Evolutionary conservation across 2,329 filamentous ascomycete genomes (phyloP), one percentile per base, ranked within the genome.

Genomic region (Scedosporium dehoogii): DNA sequence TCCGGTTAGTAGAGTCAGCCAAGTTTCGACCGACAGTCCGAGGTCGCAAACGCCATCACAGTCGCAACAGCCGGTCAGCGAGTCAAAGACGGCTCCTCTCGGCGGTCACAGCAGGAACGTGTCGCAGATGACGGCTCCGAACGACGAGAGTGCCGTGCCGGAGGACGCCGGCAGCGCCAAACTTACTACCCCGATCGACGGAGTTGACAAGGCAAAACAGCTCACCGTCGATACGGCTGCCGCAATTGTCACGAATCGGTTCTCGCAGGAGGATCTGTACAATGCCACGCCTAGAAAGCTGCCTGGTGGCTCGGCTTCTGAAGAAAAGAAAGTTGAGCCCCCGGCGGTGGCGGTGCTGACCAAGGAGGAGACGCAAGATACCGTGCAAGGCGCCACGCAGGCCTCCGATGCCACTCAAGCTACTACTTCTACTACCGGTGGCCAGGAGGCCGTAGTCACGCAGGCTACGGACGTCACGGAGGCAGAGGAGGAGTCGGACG

Each of bases 221-320:
- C 59, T 61, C 16, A 61, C 46, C 6, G 46, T 61, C 16, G 59
- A 61, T 23, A 61, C 59, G 29, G 29, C 38, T 7, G 29, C 29
- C 5, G 48, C 59, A 23, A 18, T 23, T n/a, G 48, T 48, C 18
- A 25, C 66, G 14, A 61, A 65, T 51, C 57, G 66, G 58, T 58
- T 60, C 7, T 66, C 65, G 23, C 68, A 69, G 21, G 71, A 74
- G 6, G 70, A 75, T 61, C 66, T 76, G 6, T 75, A 76, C 65
- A 68, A 71, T 41, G 72, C 73, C 16, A 71, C 69, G 25, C 73
- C 74, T 2, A 64, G 67, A 25, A 42, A 42, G 59, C 9, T 53
- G 3, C 44, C 59, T 27, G 59, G 14, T 21, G 18, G 14, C 10
- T 25, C 23, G 41, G n/a, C 23, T 53, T 3, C 16, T 12, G 59